Evolutionary conservation across 2,329 filamentous ascomycete genomes (phyloP).

Genomic region (Ophiostoma perfectum): DNA sequence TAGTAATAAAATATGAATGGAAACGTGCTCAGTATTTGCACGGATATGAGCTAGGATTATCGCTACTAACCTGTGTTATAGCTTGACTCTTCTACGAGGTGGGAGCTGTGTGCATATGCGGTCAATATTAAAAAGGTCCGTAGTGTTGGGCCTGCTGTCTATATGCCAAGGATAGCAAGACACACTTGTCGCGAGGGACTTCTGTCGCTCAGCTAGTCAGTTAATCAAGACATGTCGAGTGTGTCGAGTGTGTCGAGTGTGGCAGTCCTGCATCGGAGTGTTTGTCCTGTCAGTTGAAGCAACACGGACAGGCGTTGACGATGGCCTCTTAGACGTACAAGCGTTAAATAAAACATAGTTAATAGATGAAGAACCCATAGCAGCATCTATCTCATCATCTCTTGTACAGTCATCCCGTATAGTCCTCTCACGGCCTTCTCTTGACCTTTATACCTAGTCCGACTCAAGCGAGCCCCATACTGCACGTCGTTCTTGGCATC

Average conservation of each 20-base stretch:
- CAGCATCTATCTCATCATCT: background rate
- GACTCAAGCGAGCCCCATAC: background rate
- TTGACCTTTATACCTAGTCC: background rate
- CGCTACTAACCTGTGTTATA: background rate
- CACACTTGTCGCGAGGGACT: background rate
- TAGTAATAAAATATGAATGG: background rate
- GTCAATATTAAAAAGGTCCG: background rate
- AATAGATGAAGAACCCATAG: background rate
- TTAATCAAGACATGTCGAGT: background rate
- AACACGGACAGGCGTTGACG: too few relatives aligned
- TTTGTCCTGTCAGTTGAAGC: background rate
- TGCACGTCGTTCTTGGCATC: background rate
- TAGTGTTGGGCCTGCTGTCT: background rate
- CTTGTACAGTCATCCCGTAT: background rate
- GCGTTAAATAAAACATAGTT: too few relatives aligned
- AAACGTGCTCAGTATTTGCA: slow-evolving; percentile 1
- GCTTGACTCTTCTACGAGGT: background rate
- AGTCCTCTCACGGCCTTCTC: background rate
- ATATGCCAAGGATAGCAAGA: background rate
- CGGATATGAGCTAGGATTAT: background rate
- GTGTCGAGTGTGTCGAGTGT: too few relatives aligned
- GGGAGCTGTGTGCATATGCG: slow-evolving; percentile 1
- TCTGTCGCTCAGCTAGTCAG: background rate
- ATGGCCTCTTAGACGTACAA: too few relatives aligned
- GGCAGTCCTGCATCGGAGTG: background rate